A percentile compares a stretch with the other conserved stretches of the same genome.
Conservation (phyloP, 805 yeast species). For the Spathaspora girioi region DNA sequence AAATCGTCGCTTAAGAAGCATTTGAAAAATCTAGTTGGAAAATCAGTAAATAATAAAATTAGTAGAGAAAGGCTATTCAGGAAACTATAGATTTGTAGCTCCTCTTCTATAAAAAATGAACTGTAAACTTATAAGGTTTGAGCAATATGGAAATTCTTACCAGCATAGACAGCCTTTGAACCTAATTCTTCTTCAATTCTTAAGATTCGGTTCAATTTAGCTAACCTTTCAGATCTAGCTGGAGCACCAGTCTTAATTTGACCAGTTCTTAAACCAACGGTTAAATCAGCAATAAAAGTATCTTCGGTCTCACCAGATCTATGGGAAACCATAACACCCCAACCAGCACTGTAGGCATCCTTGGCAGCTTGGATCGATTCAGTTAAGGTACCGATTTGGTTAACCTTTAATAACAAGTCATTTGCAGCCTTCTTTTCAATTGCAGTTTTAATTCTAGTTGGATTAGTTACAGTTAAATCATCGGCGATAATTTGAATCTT, state of each 20-base stretch:
- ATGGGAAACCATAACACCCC: conserved; percentile 99
- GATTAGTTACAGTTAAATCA: conserved; percentile 98
- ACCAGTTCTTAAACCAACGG: conserved; percentile 97
- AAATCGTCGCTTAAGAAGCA: too few species aligned
- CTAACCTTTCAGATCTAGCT: conserved; percentile 99
- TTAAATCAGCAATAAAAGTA: conserved; percentile 94
- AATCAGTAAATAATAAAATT: too few species aligned
- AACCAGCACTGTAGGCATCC: conserved; percentile 90
- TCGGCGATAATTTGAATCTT: conserved; percentile 91
- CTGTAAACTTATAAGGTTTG: conserved; percentile 31
- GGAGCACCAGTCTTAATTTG: conserved; percentile 99
- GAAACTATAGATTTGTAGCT: too few species aligned
- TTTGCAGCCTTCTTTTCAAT: conserved; percentile 94
- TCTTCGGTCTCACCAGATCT: conserved; percentile 99
- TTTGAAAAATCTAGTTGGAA: too few species aligned
- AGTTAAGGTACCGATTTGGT: conserved; percentile 96
- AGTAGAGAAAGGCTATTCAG: too few species aligned
- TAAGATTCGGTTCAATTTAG: conserved; percentile 96
- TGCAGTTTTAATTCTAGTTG: conserved; percentile 89
- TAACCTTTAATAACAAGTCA: conserved; percentile 93
- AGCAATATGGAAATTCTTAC: conserved; percentile 75
- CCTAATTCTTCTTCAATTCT: conserved; percentile 99
- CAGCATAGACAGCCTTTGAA: conserved; percentile 95
- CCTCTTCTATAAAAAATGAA: background rate
- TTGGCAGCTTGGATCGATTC: conserved; percentile 97